phyloP scores from a whole-genome alignment of 495 filamentous ascomycete genomes.

The Aspergillus leporis region DNA sequence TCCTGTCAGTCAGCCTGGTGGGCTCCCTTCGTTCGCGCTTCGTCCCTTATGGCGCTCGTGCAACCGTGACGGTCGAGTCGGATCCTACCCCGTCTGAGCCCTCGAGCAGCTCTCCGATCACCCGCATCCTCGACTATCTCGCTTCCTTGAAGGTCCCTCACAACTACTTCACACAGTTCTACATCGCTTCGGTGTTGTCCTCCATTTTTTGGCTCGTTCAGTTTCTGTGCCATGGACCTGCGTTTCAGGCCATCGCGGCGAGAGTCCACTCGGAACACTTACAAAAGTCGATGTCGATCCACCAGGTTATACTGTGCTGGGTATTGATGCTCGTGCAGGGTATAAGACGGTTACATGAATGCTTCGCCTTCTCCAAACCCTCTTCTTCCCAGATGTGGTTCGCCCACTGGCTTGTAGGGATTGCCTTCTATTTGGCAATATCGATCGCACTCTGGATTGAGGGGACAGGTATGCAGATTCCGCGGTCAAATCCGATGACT shows the following conservation, averaged over 20 bases:
- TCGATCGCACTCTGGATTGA: conserved; percentile 84
- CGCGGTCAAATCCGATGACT: not conserved
- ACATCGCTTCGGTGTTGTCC: conserved; percentile 66
- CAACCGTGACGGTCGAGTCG: conserved; percentile 32
- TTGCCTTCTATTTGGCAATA: conserved; percentile 72
- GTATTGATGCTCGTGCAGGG: conserved; percentile 73
- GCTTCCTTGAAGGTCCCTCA: conserved; percentile 71
- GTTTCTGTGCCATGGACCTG: conserved; percentile 55
- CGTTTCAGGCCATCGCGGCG: conserved; percentile 42
- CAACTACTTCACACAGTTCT: conserved; percentile 85
- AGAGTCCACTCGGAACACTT: conserved; percentile 38
- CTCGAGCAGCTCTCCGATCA: conserved; percentile 13
- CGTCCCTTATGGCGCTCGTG: conserved; percentile 59
- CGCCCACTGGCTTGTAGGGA: conserved; percentile 75
- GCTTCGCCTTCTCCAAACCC: conserved; percentile 58
- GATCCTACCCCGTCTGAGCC: conserved; percentile 13
- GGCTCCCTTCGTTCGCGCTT: conserved; percentile 54
- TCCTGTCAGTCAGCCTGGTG: conserved; percentile 53
- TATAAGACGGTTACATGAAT: conserved; percentile 72
- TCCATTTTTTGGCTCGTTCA: conserved; percentile 78
- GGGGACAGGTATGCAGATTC: conserved; percentile 62
- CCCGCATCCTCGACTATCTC: conserved; percentile 50
- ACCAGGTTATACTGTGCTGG: conserved; percentile 70
- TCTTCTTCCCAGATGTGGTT: conserved; percentile 79
- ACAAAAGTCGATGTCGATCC: conserved; percentile 55